phyloP scores from a whole-genome alignment of 495 filamentous ascomycete species.

The Hypoxylon trugodes region DNA sequence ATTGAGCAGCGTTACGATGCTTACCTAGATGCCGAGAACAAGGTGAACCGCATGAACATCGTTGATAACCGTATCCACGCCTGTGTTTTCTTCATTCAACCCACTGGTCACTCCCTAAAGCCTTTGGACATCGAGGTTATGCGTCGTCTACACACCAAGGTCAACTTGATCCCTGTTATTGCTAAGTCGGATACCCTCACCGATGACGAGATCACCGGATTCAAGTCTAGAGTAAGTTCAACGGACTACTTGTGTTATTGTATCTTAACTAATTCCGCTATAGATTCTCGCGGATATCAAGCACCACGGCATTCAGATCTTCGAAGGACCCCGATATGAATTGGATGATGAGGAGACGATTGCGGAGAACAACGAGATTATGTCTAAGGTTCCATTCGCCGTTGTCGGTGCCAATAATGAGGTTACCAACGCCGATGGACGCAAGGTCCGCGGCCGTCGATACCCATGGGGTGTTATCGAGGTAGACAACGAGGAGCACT shows the following conservation, averaged over 20 bases:
- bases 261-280: slow-evolving; percentile 6
- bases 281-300: slow-evolving; percentile 98
- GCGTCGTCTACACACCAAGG: slow-evolving; percentile 98
- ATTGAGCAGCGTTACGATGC: slow-evolving; percentile 99
- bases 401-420: slow-evolving; percentile 96
- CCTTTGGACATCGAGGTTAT: slow-evolving; percentile 99
- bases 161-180: slow-evolving; percentile 99
- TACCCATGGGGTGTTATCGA: slow-evolving; percentile 99
- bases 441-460: slow-evolving; percentile 92
- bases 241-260: slow-evolving; percentile 7
- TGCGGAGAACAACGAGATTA: slow-evolving; percentile 99
- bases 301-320: slow-evolving; percentile 96
- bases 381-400: slow-evolving; percentile 99
- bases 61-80: slow-evolving; percentile 98
- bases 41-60: slow-evolving; percentile 99
- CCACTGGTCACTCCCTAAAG: slow-evolving; percentile 98
- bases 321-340: slow-evolving; percentile 97
- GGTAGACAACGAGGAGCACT: slow-evolving; percentile 99
- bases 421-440: slow-evolving; percentile 88
- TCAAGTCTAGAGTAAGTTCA: slow-evolving; percentile 89
- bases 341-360: slow-evolving; percentile 99
- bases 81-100: slow-evolving; percentile 99
- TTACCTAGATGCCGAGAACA: slow-evolving; percentile 98
- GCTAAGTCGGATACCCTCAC: slow-evolving; percentile 98
- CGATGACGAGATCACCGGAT: slow-evolving; percentile 90